Evolutionary conservation across 768 basidiomycete genomes (phyloP).

Genomic region (Bullera alba): DNA sequence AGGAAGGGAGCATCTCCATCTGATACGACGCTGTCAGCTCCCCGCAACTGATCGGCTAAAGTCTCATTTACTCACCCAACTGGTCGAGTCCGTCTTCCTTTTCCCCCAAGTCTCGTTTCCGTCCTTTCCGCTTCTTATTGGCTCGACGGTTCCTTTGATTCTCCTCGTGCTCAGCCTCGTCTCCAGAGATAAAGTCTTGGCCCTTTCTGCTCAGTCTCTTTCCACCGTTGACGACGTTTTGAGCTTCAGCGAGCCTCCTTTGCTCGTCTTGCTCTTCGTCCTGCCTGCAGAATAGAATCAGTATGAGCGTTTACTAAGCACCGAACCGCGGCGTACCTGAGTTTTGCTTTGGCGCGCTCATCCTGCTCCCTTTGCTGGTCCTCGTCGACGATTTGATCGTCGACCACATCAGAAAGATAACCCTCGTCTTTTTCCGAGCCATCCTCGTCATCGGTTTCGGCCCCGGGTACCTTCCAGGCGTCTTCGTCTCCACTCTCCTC

Average conservation of each 20-base stretch:
- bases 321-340: conserved; percentile 12
- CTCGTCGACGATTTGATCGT: conserved; percentile 24
- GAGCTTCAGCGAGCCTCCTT: conserved; percentile 19
- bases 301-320: background rate
- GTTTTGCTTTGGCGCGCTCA: conserved; percentile 28
- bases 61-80: conserved; percentile 14
- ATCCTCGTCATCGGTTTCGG: conserved; percentile 13
- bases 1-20: conserved; percentile 27
- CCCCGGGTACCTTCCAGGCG: conserved; percentile 23
- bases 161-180: conserved; percentile 22
- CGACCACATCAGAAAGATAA: background rate
- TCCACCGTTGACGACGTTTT: conserved; percentile 32
- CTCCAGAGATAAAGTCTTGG: conserved; percentile 24
- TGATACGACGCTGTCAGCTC: background rate
- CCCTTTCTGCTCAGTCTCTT: conserved; percentile 23
- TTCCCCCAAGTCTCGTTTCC: conserved; percentile 20
- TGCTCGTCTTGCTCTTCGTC: conserved; percentile 32
- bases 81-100: conserved; percentile 21
- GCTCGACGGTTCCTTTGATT: background rate
- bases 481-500: conserved; percentile 42
- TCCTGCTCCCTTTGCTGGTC: conserved; percentile 25
- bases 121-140: conserved; percentile 13
- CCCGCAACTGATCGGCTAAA: too few species aligned
- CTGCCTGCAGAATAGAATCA: conserved; percentile 14
- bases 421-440: conserved; percentile 34